Evolutionary conservation across 2,329 filamentous ascomycete species (phyloP), one percentile per base, ranked within the genome.

Genomic region (Fusarium abutilonis): DNA sequence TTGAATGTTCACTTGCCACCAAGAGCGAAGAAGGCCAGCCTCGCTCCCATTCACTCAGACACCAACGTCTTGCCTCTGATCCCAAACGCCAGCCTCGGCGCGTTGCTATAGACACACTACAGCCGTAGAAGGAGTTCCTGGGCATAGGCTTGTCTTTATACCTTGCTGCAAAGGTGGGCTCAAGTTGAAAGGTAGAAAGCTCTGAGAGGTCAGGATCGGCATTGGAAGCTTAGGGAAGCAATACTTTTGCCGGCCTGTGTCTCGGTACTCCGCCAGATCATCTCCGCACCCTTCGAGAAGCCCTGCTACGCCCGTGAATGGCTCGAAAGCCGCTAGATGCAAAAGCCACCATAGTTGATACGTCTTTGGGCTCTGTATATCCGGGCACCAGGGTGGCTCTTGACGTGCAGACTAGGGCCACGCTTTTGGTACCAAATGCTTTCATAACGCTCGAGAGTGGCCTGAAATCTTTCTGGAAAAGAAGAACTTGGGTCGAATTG

Each of bases 351-450:
- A 66, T 65, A 60, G 59, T 52, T 52, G 53, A 66, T 66, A 68
- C 64, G 64, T 60, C 62, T 70, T 63, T 56, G 63, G 56, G 52
- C 51, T 61, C 57, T 62, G 52, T 52, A 65, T 71, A 65, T 71
- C 67, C 66, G 51, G 63, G 63, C 64, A 59, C 63, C 56, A 60
- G 69, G 68, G 72, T 72, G 69, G 70, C 56, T 67, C 63, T 66
- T 61, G 60, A 67, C 64, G 61, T 68, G 65, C 65, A 65, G 69
- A 67, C 70, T 74, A 64, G 71, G 72, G 72, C 70, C 71, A 69
- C 66, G 61, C 70, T 66, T 60, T 50, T 38, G 63, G 70, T 71
- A 66, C 72, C 72, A 73, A 72, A 70, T 71, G 71, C 69, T 68
- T 70, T 48, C 60, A 58, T 61, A 64, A 65, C 42, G 55, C 44